These are phyloP conservation scores for Nyctanthes arbortristis DNA, from an alignment of 257 asterid species.

Conservation along the genomic window DNA sequence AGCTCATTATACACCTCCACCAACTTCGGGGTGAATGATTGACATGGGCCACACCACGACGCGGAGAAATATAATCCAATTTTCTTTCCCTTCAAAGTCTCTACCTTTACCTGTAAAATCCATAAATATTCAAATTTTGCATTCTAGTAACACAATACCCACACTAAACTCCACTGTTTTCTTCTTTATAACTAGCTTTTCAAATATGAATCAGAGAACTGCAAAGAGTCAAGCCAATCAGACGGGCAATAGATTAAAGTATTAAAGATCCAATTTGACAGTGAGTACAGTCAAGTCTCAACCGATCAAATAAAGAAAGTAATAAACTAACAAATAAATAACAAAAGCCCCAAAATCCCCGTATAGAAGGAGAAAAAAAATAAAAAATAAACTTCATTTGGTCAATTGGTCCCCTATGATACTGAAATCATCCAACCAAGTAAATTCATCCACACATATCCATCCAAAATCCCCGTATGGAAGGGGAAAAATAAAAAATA, in stretches of 20 bases:
- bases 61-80: slow-evolving; percentile 88
- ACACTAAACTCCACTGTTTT: background rate
- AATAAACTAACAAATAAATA: background rate
- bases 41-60: slow-evolving; percentile 97
- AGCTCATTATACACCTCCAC: slow-evolving; percentile 69
- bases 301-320: too few relatives aligned
- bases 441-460: too few relatives aligned
- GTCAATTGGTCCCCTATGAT: too few relatives aligned
- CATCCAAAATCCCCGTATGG: too few relatives aligned
- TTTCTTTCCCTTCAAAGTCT: slow-evolving; percentile 50
- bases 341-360: background rate
- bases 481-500: too few relatives aligned
- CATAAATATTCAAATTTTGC: background rate
- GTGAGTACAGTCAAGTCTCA: too few relatives aligned
- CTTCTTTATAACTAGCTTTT: slow-evolving; percentile 6
- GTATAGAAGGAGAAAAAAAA: too few relatives aligned
- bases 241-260: too few relatives aligned
- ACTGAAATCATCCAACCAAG: too few relatives aligned
- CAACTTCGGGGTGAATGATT: slow-evolving; percentile 62
- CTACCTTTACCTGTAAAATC: slow-evolving; percentile 55
- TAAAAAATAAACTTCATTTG: too few relatives aligned
- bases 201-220: background rate
- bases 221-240: background rate
- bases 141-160: background rate
- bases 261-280: too few relatives aligned